Conservation (phyloP, 2,329 filamentous ascomycete species). For the Colletotrichum agaves region DNA sequence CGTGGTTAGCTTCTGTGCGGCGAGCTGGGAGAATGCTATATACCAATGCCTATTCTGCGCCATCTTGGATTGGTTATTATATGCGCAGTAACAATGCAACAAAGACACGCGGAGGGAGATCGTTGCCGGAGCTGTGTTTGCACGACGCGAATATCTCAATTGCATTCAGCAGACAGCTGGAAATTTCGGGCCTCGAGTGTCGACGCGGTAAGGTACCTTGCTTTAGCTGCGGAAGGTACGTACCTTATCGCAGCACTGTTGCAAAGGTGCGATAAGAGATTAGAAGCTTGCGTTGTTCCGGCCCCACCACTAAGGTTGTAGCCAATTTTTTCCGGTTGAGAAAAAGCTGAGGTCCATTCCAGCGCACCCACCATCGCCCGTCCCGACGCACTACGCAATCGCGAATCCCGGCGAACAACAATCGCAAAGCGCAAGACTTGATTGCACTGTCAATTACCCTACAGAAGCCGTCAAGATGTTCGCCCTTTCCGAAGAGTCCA, state of each 20-base stretch:
- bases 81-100: background rate
- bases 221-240: conserved; percentile 23
- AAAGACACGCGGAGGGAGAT: background rate
- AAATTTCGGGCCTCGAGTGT: conserved; percentile 34
- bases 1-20: conserved; percentile 41
- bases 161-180: background rate
- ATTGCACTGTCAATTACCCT: no score
- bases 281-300: conserved; percentile 28
- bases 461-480: conserved; percentile 59
- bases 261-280: conserved; percentile 24
- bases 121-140: background rate
- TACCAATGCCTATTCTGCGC: conserved; percentile 81
- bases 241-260: conserved; percentile 11
- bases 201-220: conserved; percentile 7
- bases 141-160: background rate
- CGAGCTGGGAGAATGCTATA: conserved; percentile 38
- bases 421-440: background rate
- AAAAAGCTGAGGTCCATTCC: conserved; percentile 34
- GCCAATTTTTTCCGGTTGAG: conserved; percentile 31
- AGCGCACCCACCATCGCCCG: conserved; percentile 25
- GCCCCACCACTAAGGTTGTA: conserved; percentile 10
- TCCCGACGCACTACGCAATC: conserved; percentile 31
- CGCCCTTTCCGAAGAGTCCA: conserved; percentile 92
- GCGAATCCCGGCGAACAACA: conserved; percentile 20
- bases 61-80: conserved; percentile 57